Conservation (phyloP, 2,329 filamentous ascomycete species). For the Apiospora aurea region DNA sequence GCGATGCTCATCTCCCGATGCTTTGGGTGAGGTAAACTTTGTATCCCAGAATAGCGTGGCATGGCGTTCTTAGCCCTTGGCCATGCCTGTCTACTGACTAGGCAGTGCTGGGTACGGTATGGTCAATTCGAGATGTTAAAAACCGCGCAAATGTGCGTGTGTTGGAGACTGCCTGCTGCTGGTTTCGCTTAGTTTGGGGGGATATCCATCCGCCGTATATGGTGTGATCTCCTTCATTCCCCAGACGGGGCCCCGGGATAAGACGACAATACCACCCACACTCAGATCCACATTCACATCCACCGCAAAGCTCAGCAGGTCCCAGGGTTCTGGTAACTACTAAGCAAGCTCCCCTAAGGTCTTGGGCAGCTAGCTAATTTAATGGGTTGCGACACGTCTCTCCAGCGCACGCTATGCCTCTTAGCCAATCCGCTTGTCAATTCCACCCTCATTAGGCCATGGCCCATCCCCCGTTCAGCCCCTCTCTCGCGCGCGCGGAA, state of each 20-base stretch:
- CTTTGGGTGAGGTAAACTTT: constrained; percentile 21
- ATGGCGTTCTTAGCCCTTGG: constrained; percentile 7
- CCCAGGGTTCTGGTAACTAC: constrained; percentile 11
- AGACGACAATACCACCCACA: constrained; percentile 16
- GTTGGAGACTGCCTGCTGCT: neutral
- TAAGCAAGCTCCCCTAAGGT: neutral
- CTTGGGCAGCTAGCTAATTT: constrained; percentile 20
- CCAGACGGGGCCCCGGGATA: constrained; percentile 15
- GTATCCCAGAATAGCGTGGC: neutral
- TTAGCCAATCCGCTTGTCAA: neutral
- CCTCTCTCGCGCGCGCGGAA: neutral
- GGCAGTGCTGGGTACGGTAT: neutral
- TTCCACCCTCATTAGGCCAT: neutral
- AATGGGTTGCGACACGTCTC: neutral
- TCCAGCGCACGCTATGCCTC: neutral
- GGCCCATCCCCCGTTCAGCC: neutral
- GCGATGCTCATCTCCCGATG: constrained; percentile 15
- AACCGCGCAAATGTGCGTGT: neutral
- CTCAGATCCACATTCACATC: neutral
- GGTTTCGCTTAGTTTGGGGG: neutral
- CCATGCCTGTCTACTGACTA: no score
- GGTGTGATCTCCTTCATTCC: neutral
- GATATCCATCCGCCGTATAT: neutral
- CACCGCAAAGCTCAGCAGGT: neutral
- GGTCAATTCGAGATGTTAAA: neutral